Evolutionary conservation across 2,329 filamentous ascomycete species (phyloP).

Genomic region (Bipolaris victoriae): DNA sequence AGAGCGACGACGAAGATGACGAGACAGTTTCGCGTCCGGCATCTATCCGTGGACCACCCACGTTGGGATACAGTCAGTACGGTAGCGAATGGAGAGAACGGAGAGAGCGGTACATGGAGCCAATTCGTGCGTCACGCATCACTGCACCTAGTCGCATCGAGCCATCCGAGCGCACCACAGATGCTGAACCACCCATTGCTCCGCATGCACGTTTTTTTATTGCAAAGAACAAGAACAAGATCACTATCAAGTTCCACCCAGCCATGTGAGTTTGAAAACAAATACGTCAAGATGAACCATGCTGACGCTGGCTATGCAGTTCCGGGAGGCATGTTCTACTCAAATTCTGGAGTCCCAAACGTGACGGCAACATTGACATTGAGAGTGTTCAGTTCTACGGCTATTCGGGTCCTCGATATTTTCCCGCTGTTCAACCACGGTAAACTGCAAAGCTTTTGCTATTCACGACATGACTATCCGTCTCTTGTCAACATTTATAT

Average conservation of each 20-base stretch:
- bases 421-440: constrained; percentile 67
- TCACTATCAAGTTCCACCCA: constrained; percentile 84
- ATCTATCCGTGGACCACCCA: constrained; percentile 30
- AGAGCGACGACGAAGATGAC: constrained; percentile 49
- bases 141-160: constrained; percentile 46
- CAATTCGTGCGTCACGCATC: constrained; percentile 40
- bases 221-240: constrained; percentile 79
- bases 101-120: constrained; percentile 29
- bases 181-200: constrained; percentile 58
- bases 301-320: constrained; percentile 40
- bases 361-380: constrained; percentile 83
- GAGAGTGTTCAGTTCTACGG: constrained; percentile 84
- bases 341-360: constrained; percentile 85
- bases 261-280: constrained; percentile 61
- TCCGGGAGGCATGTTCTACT: constrained; percentile 83
- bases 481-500: background rate
- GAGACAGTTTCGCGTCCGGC: constrained; percentile 34
- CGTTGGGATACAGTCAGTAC: constrained; percentile 36
- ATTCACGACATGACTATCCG: background rate
- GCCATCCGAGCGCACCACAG: constrained; percentile 26
- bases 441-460: constrained; percentile 7
- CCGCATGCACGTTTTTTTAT: constrained; percentile 86
- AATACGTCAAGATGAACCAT: background rate
- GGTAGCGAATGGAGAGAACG: constrained; percentile 32
- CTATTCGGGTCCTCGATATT: constrained; percentile 84